Base-by-base conservation (phyloP, 2,329 filamentous ascomycete species). In the Anisogramma anomala region DNA sequence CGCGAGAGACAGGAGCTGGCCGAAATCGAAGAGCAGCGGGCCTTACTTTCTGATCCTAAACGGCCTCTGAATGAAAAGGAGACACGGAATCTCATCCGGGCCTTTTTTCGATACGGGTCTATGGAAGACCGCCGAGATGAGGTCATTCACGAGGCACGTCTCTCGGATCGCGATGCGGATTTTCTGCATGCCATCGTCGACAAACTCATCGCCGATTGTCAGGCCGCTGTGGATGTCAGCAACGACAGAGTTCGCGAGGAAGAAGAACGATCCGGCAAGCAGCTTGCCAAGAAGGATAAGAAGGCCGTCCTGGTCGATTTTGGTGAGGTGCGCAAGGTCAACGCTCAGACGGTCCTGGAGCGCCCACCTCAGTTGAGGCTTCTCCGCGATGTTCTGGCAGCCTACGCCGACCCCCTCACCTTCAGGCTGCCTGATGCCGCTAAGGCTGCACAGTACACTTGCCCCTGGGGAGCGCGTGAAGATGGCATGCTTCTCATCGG, bases 291-390 rank as follows among this genome's bases (percentile, higher is more conserved):
- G 67, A 98, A 98, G 61, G 91, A 98, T 58, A 86, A 86, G 61
- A 98, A 98, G 62, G 91, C 91, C 1, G 85, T 98, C 14, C 68
- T 98, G 33, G 95, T 98, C 53, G 88, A 96, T 57, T 94, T 88
- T 61, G 81, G 83, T 33, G 86, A 88, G 41, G 82, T 95, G 37
- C 94, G 94, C 62, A 88, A 94, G 53, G 76, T 95, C 54, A 98
- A 98, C 56, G 91, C 91, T 1, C 87, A 94, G 61, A 96, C 91
- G 0, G 83, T 95, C 41, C 77, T 94, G 9, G 89, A 96, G 52
- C 81, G 93, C 7, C 89, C 91, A 0, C 76, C 81, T 34, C 89
- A 96, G 55, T 82, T 96, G 69, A 82, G 79, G 44, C 77, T 95
- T 51, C 69, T 98, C 27, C 82, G 80, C 45, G 74, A 85, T 48